Evolutionary conservation across 2,329 filamentous ascomycete species (phyloP).

Genomic region (Phialophora verrucosa): DNA sequence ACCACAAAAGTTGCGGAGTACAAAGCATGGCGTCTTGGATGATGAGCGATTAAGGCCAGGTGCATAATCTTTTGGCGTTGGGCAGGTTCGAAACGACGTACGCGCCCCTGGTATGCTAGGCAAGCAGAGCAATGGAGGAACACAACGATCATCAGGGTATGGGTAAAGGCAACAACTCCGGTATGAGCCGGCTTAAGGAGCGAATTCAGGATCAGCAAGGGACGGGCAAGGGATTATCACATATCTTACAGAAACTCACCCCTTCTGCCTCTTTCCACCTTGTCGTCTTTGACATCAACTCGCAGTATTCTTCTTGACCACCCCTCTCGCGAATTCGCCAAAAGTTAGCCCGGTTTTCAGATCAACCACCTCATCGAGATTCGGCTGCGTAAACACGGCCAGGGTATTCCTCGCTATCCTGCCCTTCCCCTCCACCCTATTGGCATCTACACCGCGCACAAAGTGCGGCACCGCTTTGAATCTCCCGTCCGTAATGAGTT

Average conservation of each 20-base stretch:
- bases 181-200: background rate
- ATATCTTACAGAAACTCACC: background rate
- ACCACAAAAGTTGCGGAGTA: slow-evolving; percentile 5
- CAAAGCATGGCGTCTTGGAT: background rate
- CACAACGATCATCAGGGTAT: background rate
- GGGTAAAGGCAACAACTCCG: background rate
- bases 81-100: background rate
- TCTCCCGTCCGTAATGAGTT: slow-evolving; percentile 86
- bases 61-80: slow-evolving; percentile 6
- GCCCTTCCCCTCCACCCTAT: slow-evolving; percentile 43
- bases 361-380: slow-evolving; percentile 74
- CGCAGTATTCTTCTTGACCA: slow-evolving; percentile 74
- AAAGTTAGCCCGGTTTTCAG: slow-evolving; percentile 75
- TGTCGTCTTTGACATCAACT: background rate
- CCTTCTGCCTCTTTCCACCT: background rate
- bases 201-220: background rate
- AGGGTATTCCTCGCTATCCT: slow-evolving; percentile 80
- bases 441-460: slow-evolving; percentile 74
- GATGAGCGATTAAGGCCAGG: background rate
- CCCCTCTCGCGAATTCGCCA: slow-evolving; percentile 75
- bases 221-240: background rate
- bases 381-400: slow-evolving; percentile 96
- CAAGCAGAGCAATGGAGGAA: background rate
- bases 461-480: slow-evolving; percentile 97
- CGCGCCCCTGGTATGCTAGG: background rate